These are phyloP conservation scores for Cylindrotheca fusiformis DNA, from an alignment of 108 stramenopile species.

Conservation along the genomic window DNA sequence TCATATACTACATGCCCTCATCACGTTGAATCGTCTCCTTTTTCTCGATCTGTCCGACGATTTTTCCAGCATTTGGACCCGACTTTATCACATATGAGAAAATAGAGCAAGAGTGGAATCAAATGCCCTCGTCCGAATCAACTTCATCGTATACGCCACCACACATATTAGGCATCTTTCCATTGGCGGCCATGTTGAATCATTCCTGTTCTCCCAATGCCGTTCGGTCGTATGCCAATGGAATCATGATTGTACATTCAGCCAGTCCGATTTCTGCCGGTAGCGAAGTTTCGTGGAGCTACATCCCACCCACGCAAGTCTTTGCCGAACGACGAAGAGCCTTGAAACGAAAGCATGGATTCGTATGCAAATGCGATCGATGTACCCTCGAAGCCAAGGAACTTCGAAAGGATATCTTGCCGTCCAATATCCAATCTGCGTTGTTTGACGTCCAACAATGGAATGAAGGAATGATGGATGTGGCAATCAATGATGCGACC, in stretches of 20 bases:
- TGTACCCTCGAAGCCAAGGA: slow-evolving; percentile 41
- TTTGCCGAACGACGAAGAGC: slow-evolving; percentile 34
- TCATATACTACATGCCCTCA: not conserved
- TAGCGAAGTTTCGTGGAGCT: slow-evolving; percentile 73
- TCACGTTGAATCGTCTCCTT: too few relatives aligned
- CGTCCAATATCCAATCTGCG: not conserved
- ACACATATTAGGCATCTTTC: slow-evolving; percentile 68
- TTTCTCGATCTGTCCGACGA: too few relatives aligned
- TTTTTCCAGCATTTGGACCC: slow-evolving; percentile 77
- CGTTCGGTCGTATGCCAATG: slow-evolving; percentile 57
- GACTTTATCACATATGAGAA: slow-evolving; percentile 62
- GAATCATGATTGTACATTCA: slow-evolving; percentile 72
- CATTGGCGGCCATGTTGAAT: slow-evolving; percentile 85
- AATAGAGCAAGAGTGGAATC: slow-evolving; percentile 5
- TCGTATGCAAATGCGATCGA: slow-evolving; percentile 56
- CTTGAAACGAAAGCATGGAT: slow-evolving; percentile 49
- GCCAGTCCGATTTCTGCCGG: slow-evolving; percentile 41
- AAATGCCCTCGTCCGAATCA: too few relatives aligned
- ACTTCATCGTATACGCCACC: slow-evolving; percentile 16
- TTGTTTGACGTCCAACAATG: slow-evolving; percentile 1
- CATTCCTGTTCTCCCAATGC: slow-evolving; percentile 79
- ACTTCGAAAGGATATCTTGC: not conserved
- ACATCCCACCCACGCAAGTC: slow-evolving; percentile 60
- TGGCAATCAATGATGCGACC: not conserved
- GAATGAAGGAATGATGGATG: slow-evolving; percentile 3